Percentiles rank a stretch among this genome's conserved stretches.
These are phyloP conservation scores for Suillus tomentosus DNA, from an alignment of 768 basidiomycete species.

Conservation along the genomic window DNA sequence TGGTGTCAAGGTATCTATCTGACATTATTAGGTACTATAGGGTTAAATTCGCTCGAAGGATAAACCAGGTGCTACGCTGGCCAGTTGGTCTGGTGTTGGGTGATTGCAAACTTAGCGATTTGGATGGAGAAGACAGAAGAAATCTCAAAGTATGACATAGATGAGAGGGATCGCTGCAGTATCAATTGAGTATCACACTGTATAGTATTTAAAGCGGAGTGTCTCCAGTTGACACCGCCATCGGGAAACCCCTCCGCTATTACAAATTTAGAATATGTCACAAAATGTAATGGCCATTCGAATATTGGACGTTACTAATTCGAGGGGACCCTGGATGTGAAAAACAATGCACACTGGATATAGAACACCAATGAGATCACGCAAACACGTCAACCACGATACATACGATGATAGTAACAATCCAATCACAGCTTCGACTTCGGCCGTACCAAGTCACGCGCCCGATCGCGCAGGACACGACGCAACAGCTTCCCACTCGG, in stretches of 20 bases:
- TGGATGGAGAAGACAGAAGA: too few relatives aligned
- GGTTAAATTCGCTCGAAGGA: background rate
- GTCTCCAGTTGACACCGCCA: too few relatives aligned
- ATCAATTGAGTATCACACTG: too few relatives aligned
- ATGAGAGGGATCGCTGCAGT: too few relatives aligned
- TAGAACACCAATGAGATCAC: background rate
- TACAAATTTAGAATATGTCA: too few relatives aligned
- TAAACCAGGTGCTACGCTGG: background rate
- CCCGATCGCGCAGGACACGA: constrained; percentile 53
- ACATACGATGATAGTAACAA: background rate
- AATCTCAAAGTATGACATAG: too few relatives aligned
- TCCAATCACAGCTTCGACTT: constrained; percentile 10
- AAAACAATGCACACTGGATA: too few relatives aligned
- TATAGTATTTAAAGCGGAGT: too few relatives aligned
- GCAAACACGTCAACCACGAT: background rate
- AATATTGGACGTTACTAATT: too few relatives aligned
- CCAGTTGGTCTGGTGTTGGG: background rate
- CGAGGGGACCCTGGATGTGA: too few relatives aligned
- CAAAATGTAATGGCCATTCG: too few relatives aligned
- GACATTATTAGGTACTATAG: background rate
- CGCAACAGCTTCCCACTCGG: constrained; percentile 63
- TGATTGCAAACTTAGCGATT: background rate
- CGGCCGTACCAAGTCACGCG: constrained; percentile 28
- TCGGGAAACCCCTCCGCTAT: too few relatives aligned
- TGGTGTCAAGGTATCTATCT: background rate